A percentile compares a stretch with the other conserved stretches of the same genome.
phyloP scores from a whole-genome alignment of 2,329 filamentous ascomycete genomes.

The Tympanopsis confertula region DNA sequence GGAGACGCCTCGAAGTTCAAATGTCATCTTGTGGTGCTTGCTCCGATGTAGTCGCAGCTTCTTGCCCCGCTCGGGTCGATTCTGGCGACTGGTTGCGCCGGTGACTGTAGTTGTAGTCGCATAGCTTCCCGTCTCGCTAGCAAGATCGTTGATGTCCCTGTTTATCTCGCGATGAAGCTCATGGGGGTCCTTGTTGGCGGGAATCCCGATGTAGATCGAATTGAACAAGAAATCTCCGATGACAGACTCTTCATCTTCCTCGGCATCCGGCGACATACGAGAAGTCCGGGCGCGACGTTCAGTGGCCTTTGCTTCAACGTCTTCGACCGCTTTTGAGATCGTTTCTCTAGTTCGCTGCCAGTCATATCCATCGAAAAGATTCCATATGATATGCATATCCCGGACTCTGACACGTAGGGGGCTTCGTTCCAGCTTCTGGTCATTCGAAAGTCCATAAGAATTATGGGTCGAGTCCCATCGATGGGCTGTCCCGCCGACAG shows the following conservation, averaged over 20 bases:
- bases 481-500: conserved; percentile 56
- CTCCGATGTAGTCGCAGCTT: conserved; percentile 70
- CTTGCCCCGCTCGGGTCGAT: conserved; percentile 33
- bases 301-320: conserved; percentile 72
- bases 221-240: conserved; percentile 97
- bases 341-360: conserved; percentile 80
- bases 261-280: conserved; percentile 38
- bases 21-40: conserved; percentile 87
- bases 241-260: conserved; percentile 70
- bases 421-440: conserved; percentile 47
- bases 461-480: conserved; percentile 72
- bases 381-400: conserved; percentile 92
- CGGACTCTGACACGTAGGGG: conserved; percentile 69
- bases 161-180: conserved; percentile 80
- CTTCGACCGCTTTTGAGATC: conserved; percentile 77
- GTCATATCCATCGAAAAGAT: conserved; percentile 94
- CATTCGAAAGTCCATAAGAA: conserved; percentile 57
- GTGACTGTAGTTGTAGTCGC: conserved; percentile 66
- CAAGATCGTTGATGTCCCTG: conserved; percentile 71
- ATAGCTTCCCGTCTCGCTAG: conserved; percentile 73
- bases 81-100: conserved; percentile 38
- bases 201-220: conserved; percentile 93
- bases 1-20: conserved; percentile 77
- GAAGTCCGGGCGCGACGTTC: conserved; percentile 56
- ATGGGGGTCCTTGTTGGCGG: conserved; percentile 71